Base-by-base conservation (phyloP, 2,329 filamentous ascomycete genomes). In the Zymoseptoria ardabiliae region DNA sequence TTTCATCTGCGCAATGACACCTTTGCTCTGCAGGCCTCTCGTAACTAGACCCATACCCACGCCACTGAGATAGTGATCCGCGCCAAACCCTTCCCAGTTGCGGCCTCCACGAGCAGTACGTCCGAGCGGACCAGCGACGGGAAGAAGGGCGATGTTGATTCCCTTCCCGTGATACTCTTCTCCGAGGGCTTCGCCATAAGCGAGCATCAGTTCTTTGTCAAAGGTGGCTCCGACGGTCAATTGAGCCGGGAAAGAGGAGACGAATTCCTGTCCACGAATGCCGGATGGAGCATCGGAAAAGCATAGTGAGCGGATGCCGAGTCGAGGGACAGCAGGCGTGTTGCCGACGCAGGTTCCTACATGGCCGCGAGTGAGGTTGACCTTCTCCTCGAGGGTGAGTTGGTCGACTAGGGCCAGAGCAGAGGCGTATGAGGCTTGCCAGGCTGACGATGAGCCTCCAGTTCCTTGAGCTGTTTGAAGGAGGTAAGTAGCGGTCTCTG, bases 161-260 rank as follows among this genome's bases (percentile, higher is more conserved):
- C 71, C 71, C 53, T 72, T 73, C 22, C 62, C 68, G 8, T 63
- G 60, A 55, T 68, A 70, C 54, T 73, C 71, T 10, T 74, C 74
- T 0, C 80, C 83, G 74, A 85, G 80, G 30, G 80, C 77, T 4
- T 74, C 71, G 0, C 76, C 83, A 10, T 81, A 73, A n/a, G 76
- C 71, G 56, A 83, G 79, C 0, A 82, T 79, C 51, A 85, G 69
- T 11, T 78, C 76, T 56, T 73, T 75, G 60, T 85, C 81, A 82
- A 83, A 86, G 0, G 73, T 69, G 6, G 75, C 73, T 3, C 73
- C 77, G 1, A 74, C 69, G 3, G 65, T 91, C 65, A 93, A 89
- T n/a, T 89, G 89, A 8, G 88, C 82, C 0, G 90, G 89, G 66
- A 93, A 94, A 0, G 85, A 88, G 0, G 88, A 91, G 56, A 86